Evolutionary conservation across 169 alveolate species (phyloP).

Genomic region (Plasmodium adleri): DNA sequence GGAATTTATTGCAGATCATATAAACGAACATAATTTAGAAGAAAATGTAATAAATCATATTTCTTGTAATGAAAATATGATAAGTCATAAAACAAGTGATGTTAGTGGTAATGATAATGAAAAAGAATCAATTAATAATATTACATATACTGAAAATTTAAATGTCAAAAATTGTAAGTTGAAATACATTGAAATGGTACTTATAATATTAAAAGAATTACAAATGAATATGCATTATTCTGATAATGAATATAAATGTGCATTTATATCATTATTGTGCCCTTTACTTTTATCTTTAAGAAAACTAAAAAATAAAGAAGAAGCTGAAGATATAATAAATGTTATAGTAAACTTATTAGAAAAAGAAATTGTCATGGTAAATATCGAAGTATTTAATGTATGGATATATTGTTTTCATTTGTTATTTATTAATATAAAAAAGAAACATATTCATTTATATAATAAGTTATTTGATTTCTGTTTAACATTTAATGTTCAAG

Average conservation of each 20-base stretch:
- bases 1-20: background rate
- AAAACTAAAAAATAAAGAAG: slow-evolving; percentile 40
- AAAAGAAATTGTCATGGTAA: slow-evolving; percentile 63
- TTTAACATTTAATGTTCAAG: slow-evolving; percentile 48
- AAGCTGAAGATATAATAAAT: slow-evolving; percentile 13
- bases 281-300: slow-evolving; percentile 54
- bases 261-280: slow-evolving; percentile 55
- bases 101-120: too few species aligned
- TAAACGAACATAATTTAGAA: background rate
- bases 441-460: slow-evolving; percentile 47
- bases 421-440: slow-evolving; percentile 64
- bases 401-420: slow-evolving; percentile 73
- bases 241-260: slow-evolving; percentile 62
- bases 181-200: slow-evolving; percentile 14
- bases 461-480: slow-evolving; percentile 53
- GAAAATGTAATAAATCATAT: background rate
- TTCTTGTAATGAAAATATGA: background rate
- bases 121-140: background rate
- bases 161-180: slow-evolving; percentile 4
- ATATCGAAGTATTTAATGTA: slow-evolving; percentile 55
- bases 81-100: background rate
- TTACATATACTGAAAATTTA: background rate
- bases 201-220: slow-evolving; percentile 32
- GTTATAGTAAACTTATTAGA: slow-evolving; percentile 19
- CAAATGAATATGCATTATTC: slow-evolving; percentile 44